Base-by-base conservation (phyloP, 495 filamentous ascomycete species). In the Parathielavia hyrcaniae region DNA sequence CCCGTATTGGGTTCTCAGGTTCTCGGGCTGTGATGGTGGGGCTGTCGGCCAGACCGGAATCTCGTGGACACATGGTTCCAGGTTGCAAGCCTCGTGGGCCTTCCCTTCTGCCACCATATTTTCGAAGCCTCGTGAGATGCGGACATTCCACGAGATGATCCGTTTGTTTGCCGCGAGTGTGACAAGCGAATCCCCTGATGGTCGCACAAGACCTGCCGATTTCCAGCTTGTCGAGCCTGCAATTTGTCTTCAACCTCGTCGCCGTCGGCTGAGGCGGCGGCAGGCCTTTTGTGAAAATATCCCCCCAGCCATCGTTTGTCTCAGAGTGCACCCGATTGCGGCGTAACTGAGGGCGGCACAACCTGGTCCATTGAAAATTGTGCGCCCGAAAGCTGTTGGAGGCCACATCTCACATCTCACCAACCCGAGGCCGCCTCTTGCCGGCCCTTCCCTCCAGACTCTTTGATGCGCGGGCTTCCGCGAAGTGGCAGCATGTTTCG, bases 141-240 rank as follows among this genome's bases (percentile, higher is more conserved):
- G 26, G 43, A 46, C 50, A 55, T 38, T 19, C 45, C 55, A 59
- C 55, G 55, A 52, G 55, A 39, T 55, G 55, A 55, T 47, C 35
- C 14, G 49, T 49, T 22, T 43, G 41, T 20, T 43, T 44, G 17
- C 36, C 13, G 50, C 30, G 2, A 26, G 39, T 30, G 53, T 36
- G 39, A 53, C 51, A 19, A 50, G 35, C 41, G 11, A 32, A 41
- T 43, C 59, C 51, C 41, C 55, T 51, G 60, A 59, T 49, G 52
- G 58, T 45, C 14, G 46, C 50, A 58, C 51, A 50, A 46, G 39
- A 45, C 50, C 38, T 22, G 32, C 39, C 4, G 14, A 20, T 16
- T 26, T 16, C 46, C 26, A 32, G 17, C 17, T 30, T 38, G 36
- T 36, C 26, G 35, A 54, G 30, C 22, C 39, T 34, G 26, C 2